phyloP scores from a whole-genome alignment of 2,329 filamentous ascomycete genomes.

The Penicillium palitans region DNA sequence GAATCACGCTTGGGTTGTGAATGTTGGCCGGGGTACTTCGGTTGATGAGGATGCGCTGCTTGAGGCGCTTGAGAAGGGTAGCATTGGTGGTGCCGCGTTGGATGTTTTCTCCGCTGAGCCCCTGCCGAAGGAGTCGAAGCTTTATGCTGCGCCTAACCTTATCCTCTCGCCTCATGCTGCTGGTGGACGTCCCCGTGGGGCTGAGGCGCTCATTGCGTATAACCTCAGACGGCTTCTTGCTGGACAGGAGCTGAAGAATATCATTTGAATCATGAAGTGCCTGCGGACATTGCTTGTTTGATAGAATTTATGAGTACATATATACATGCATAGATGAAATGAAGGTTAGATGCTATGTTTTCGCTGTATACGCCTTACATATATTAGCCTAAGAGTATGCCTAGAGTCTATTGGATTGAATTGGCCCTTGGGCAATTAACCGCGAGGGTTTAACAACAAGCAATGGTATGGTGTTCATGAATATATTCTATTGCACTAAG shows the following conservation, averaged over 20 bases:
- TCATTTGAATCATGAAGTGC: constrained; percentile 17
- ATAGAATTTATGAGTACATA: neutral
- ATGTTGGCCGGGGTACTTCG: constrained; percentile 25
- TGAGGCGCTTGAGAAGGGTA: constrained; percentile 23
- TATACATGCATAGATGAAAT: constrained; percentile 2
- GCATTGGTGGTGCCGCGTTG: constrained; percentile 23
- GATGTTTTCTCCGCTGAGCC: constrained; percentile 27
- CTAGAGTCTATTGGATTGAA: neutral
- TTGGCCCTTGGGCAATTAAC: neutral
- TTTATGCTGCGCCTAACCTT: constrained; percentile 26
- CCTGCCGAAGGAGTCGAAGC: constrained; percentile 21
- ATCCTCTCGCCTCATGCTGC: constrained; percentile 27
- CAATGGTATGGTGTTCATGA: neutral
- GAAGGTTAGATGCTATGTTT: neutral
- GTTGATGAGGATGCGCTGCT: constrained; percentile 25
- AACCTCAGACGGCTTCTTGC: constrained; percentile 63
- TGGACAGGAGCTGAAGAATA: constrained; percentile 60
- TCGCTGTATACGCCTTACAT: neutral
- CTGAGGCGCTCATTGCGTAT: constrained; percentile 57
- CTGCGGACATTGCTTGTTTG: neutral
- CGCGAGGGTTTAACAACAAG: neutral
- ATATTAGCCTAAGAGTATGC: neutral
- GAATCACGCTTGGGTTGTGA: constrained; percentile 45
- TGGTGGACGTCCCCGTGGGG: constrained; percentile 54
- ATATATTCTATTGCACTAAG: no score